Base-by-base conservation (phyloP, 345 rosid species). In the Lepidium sativum region DNA sequence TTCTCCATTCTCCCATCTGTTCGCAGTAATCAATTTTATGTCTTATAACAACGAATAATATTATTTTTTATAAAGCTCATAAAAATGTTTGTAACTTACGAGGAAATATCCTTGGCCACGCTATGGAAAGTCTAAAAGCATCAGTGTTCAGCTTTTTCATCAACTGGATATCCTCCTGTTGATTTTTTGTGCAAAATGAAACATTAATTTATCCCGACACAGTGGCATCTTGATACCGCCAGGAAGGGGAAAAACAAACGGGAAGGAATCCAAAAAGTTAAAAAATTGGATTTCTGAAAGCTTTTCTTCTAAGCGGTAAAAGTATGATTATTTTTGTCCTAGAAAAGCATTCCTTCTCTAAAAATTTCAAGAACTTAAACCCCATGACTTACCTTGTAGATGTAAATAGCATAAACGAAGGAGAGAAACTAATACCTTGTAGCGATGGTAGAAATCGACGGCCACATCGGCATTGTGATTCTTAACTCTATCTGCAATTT, bases 91-190 rank as follows among this genome's bases (percentile, higher is more conserved):
- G 6, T 6, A 38, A 50, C 77, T 62, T 77, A 80, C 81, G 42
- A 8, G 83, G 83, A 48, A 80, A 54, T 21, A 80, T 49, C 59
- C 84, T 65, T 9, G 84, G 55, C 84, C 84, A 80, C 9, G 81
- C 35, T 40, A 80, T 51, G 35, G 84, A 80, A 16, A 80, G 67
- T 68, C 84, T 74, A 29, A 70, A 77, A 20, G 44, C 76, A 65
- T 77, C 79, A 16, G 75, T 63, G 31, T 77, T 77, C 4, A 75
- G 54, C 8, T 71, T 61, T 55, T 80, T 80, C 68, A 80, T 54
- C 52, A 64, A n/a, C 14, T 54, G 35, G 32, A 77, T 66, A 74
- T 80, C 83, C 42, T 74, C 83, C 83, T 77, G 61, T 48, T 35
- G 21, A 32, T 21, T 54, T 65, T 52, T 6, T 23, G 15, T 6